Base-by-base conservation (phyloP, 208 protist species). In the Leishmania arabica region DNA sequence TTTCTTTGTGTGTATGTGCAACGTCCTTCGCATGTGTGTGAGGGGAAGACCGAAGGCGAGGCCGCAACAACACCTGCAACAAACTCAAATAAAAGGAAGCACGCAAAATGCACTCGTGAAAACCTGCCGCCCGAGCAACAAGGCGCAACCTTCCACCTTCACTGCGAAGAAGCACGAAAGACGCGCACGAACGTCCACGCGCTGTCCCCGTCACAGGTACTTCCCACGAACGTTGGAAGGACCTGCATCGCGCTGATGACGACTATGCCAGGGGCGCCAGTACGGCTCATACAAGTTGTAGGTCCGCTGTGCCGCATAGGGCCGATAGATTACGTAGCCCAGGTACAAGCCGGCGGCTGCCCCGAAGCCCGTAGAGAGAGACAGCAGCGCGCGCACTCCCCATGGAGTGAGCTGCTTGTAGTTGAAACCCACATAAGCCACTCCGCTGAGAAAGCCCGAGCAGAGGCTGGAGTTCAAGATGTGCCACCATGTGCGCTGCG, bases 241-340 rank as follows among this genome's bases (percentile, higher is more conserved):
- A 0, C 93, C 95, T 24, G 83, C 86, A 13, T 79, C 75, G 40
- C 79, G 86, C 54, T 95, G 8, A 27, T 80, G 80, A 47, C 95
- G 86, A 69, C 82, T 74, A 45, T 95, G 75, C 95, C 95, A 98
- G 49, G 95, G 95, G 24, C 89, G 88, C 92, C 94, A 97, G 81
- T 93, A 91, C 9, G 91, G 89, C 54, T 96, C 93, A 79, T 96
- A 95, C 70, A 95, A 65, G 27, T 77, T 74, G 73, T 91, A 87
- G 62, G 86, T 86, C 15, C 95, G 88, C 71, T 76, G 88, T 47
- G 65, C 77, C 0, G 90, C 89, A 80, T 89, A 94, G 3, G 93
- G 91, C 13, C 86, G 83, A 82, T 98, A 98, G 9, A 92, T 78
- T 21, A 34, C 73, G 74, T 93, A 92, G 75, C 92, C 95, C 2